phyloP scores from a whole-genome alignment of 1,284 basidiomycete genomes.

The Volvariella volvacea region DNA sequence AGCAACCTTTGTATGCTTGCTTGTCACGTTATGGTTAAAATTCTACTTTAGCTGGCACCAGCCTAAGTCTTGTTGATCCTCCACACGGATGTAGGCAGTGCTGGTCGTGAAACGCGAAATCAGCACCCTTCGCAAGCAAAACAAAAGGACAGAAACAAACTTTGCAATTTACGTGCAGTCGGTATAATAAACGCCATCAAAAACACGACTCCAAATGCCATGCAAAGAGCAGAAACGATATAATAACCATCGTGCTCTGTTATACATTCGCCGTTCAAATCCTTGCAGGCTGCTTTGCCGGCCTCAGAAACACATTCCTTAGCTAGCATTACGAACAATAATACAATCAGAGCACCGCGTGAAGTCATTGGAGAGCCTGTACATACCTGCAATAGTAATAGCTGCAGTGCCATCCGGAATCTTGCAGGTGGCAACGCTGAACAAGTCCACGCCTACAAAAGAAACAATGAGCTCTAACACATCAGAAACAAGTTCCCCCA shows the following conservation, averaged over 20 bases:
- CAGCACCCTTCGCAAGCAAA: slow-evolving; percentile 6
- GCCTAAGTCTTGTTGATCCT: slow-evolving; percentile 37
- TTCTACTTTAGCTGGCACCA: background rate
- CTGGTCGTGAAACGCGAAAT: slow-evolving; percentile 21
- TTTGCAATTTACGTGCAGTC: slow-evolving; percentile 78
- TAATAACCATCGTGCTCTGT: slow-evolving; percentile 93
- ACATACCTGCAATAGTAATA: slow-evolving; percentile 52
- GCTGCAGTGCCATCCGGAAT: slow-evolving; percentile 50
- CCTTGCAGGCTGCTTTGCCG: slow-evolving; percentile 76
- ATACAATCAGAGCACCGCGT: background rate
- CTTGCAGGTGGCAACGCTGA: slow-evolving; percentile 79
- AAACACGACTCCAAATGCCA: slow-evolving; percentile 67
- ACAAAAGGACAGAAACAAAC: slow-evolving; percentile 39
- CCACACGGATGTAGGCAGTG: slow-evolving; percentile 56
- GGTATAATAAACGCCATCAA: slow-evolving; percentile 80
- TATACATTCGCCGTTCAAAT: slow-evolving; percentile 75
- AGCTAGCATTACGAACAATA: slow-evolving; percentile 32
- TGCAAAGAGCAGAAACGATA: slow-evolving; percentile 75
- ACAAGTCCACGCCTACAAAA: slow-evolving; percentile 70
- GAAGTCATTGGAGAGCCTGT: slow-evolving; percentile 5
- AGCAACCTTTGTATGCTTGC: too few relatives aligned
- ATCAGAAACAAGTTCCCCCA: slow-evolving; percentile 2
- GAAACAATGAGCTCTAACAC: background rate
- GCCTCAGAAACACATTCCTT: slow-evolving; percentile 86
- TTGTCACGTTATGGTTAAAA: too few relatives aligned